Evolutionary conservation across 2,329 filamentous ascomycete species (phyloP).

Genomic region (Elsinoe ampelina): DNA sequence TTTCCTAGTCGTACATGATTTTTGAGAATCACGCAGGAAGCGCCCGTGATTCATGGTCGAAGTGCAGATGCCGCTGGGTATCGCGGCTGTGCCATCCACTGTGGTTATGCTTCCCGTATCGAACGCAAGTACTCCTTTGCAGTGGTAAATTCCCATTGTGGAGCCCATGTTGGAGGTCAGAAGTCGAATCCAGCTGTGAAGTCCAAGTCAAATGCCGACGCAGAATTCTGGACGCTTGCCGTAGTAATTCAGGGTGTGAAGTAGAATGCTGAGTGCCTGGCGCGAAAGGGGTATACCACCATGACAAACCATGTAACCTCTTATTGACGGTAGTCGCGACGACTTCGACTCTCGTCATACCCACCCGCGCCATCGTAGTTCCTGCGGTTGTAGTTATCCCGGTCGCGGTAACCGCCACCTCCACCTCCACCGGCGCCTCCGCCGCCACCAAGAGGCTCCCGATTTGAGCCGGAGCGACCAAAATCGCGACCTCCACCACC

Average conservation of each 20-base stretch:
- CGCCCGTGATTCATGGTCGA: background rate
- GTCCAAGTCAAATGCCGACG: background rate
- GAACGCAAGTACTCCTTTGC: background rate
- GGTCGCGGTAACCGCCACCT: constrained; percentile 39
- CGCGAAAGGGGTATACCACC: constrained; percentile 8
- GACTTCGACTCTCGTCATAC: constrained; percentile 63
- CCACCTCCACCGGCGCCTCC: constrained; percentile 49
- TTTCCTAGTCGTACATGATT: constrained; percentile 9
- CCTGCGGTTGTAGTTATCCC: constrained; percentile 43
- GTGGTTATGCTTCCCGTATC: background rate
- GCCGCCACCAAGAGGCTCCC: constrained; percentile 74
- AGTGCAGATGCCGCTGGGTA: too few species aligned
- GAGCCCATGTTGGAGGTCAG: too few species aligned
- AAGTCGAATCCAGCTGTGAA: too few species aligned
- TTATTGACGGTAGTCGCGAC: constrained; percentile 47
- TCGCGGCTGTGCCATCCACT: too few species aligned
- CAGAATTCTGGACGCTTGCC: background rate
- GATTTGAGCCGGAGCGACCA: constrained; percentile 42
- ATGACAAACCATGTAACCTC: constrained; percentile 1
- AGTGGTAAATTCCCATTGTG: too few species aligned
- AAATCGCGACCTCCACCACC: constrained; percentile 55
- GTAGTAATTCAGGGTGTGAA: constrained; percentile 1
- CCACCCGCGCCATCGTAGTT: constrained; percentile 59
- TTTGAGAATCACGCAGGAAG: background rate
- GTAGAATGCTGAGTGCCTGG: background rate